phyloP scores from a whole-genome alignment of 2,329 filamentous ascomycete genomes.

The Aspergillus aculeatus region DNA sequence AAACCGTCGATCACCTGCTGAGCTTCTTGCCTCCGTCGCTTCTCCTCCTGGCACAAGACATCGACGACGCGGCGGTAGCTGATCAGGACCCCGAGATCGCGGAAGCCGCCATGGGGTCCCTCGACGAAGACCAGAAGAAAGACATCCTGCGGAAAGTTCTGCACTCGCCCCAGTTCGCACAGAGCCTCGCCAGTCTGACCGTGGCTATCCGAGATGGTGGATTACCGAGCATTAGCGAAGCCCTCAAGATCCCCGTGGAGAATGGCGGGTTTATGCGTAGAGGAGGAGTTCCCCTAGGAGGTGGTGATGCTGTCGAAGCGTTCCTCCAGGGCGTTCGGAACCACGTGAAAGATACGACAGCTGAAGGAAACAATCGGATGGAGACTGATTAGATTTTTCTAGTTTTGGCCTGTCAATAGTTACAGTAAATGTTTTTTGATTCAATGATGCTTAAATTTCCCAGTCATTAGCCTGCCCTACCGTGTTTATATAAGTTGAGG shows the following conservation, averaged over 20 bases:
- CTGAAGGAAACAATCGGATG: slow-evolving; percentile 39
- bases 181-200: slow-evolving; percentile 80
- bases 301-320: slow-evolving; percentile 82
- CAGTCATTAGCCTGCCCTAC: background rate
- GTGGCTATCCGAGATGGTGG: slow-evolving; percentile 88
- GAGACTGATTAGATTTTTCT: slow-evolving; percentile 39
- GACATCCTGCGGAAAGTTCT: slow-evolving; percentile 76
- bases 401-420: slow-evolving; percentile 7
- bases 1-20: slow-evolving; percentile 71
- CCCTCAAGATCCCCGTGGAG: slow-evolving; percentile 73
- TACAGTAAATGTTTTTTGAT: slow-evolving; percentile 19
- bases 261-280: slow-evolving; percentile 80
- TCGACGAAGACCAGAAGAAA: slow-evolving; percentile 76
- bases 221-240: slow-evolving; percentile 83
- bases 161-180: slow-evolving; percentile 84
- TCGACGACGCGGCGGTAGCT: slow-evolving; percentile 57
- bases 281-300: slow-evolving; percentile 79
- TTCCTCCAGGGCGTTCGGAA: slow-evolving; percentile 88
- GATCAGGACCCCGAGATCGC: slow-evolving; percentile 69
- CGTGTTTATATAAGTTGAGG: background rate
- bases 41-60: slow-evolving; percentile 71
- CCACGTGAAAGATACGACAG: slow-evolving; percentile 62
- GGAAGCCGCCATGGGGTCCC: slow-evolving; percentile 70
- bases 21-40: slow-evolving; percentile 75
- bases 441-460: background rate